Base-by-base conservation (phyloP, 1,284 basidiomycete genomes). In the Coniferiporia sulphurascens region DNA sequence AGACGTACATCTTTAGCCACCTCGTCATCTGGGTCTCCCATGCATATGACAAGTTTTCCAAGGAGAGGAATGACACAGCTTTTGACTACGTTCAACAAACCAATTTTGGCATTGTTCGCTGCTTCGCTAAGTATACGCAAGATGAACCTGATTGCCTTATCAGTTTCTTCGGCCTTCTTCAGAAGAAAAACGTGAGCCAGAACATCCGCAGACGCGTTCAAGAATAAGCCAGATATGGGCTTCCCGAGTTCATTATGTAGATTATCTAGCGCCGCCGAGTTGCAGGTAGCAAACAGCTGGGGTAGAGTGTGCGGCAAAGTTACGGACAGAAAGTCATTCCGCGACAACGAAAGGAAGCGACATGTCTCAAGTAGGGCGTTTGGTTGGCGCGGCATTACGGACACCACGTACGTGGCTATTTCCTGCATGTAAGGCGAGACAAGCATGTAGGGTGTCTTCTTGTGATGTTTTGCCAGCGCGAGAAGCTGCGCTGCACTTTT, bases 101-200 rank as follows among this genome's bases (percentile, higher is more conserved):
- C 77, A 60, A 89, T 80, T 1, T 70, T 65, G n/a, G 63, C 64
- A 10, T 62, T 67, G 21, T 64, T 66, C 3, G 76, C 76, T 1
- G 75, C 75, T 36, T 72, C 67, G 15, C 70, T 76, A 32, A 90
- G 69, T 17, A 81, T 69, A 36, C 78, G 73, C 32, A 85, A 69
- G 36, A 94, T 78, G 65, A 92, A 92, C 0, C 74, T 70, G 22
- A 95, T 70, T 0, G 81, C 82, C 58, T 77, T 77, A 22, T 81
- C 78, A 1, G 83, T 85, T 61, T 81, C 76, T 0, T 73, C 74
- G 3, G 79, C 71, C 3, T 76, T 77, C 19, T 81, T 76, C 10
- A 87, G 73, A 57, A 89, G 79, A 68, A 92, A 90, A 0, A 89
- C 76, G 63, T 87, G 78, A 1, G 91, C 84, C 6, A 96, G 77